Evolutionary conservation across 345 rosid genomes (phyloP).

Genomic region (Anacardium occidentale): DNA sequence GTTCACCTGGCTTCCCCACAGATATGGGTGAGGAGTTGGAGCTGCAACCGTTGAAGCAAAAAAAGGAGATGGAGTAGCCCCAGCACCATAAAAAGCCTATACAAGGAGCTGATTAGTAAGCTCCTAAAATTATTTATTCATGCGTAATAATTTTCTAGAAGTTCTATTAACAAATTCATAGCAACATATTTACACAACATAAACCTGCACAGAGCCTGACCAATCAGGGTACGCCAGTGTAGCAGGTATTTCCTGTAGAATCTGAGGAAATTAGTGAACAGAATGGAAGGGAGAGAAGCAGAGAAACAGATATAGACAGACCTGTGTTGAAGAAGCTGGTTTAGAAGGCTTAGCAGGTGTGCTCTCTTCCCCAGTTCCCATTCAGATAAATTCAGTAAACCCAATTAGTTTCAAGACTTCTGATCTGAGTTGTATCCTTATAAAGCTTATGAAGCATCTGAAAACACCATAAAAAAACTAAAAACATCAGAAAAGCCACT

Average conservation of each 20-base stretch:
- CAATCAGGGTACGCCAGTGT: constrained; percentile 79
- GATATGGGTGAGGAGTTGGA: constrained; percentile 82
- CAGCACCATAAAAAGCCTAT: constrained; percentile 92
- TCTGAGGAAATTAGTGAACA: constrained; percentile 17
- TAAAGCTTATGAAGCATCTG: constrained; percentile 28
- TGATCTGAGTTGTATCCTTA: constrained; percentile 11
- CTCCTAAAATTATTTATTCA: constrained; percentile 11
- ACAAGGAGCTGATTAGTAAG: constrained; percentile 29
- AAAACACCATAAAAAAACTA: constrained; percentile 19
- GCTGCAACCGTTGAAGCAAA: constrained; percentile 85
- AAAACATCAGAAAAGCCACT: constrained; percentile 14
- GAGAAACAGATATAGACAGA: constrained; percentile 10
- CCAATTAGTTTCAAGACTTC: constrained; percentile 18
- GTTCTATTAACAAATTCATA: constrained; percentile 18
- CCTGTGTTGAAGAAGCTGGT: constrained; percentile 73
- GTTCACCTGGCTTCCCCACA: constrained; percentile 91
- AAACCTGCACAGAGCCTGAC: constrained; percentile 89
- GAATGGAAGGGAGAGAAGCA: neutral
- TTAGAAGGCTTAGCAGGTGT: constrained; percentile 70
- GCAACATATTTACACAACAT: constrained; percentile 14
- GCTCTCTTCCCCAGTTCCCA: constrained; percentile 83
- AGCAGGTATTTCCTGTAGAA: constrained; percentile 62
- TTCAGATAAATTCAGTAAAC: constrained; percentile 22
- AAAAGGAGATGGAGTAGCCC: constrained; percentile 79
- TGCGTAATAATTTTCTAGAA: constrained; percentile 1